phyloP scores from a whole-genome alignment of 1,284 basidiomycete genomes.

The Wallemia mellicola region DNA sequence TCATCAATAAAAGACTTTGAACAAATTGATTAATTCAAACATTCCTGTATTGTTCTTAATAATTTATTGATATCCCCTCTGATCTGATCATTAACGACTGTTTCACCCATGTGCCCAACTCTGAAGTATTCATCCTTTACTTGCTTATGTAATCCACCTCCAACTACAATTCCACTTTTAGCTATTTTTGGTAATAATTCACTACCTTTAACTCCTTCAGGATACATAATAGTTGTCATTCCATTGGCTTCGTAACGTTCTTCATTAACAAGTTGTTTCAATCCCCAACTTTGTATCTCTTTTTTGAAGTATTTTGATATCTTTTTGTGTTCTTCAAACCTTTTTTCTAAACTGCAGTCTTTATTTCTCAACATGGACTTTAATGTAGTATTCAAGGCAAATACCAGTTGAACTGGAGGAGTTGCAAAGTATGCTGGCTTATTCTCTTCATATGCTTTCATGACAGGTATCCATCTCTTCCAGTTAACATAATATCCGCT shows the following conservation, averaged over 20 bases:
- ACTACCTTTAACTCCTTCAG: constrained; percentile 35
- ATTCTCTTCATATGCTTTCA: constrained; percentile 57
- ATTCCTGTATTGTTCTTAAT: constrained; percentile 30
- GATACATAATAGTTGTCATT: constrained; percentile 62
- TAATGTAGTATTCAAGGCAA: constrained; percentile 59
- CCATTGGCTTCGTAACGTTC: constrained; percentile 50
- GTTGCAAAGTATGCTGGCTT: constrained; percentile 70
- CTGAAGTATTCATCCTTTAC: constrained; percentile 37
- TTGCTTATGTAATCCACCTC: constrained; percentile 61
- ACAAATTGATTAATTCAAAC: constrained; percentile 11
- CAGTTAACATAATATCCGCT: constrained; percentile 45
- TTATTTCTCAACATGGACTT: constrained; percentile 30
- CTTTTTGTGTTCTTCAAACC: constrained; percentile 45
- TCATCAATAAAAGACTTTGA: background rate
- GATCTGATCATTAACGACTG: constrained; percentile 29
- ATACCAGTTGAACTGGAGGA: constrained; percentile 32
- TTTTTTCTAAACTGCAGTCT: constrained; percentile 36
- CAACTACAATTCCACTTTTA: constrained; percentile 45
- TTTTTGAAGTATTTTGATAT: constrained; percentile 44
- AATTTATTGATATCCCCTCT: constrained; percentile 51
- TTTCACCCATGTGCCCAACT: constrained; percentile 58
- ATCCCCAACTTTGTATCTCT: constrained; percentile 34
- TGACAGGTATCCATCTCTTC: constrained; percentile 54
- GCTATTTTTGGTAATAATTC: constrained; percentile 43
- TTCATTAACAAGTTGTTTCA: constrained; percentile 36